Evolutionary conservation across 2,329 filamentous ascomycete genomes (phyloP).

Genomic region (Aspergillus jensenii): DNA sequence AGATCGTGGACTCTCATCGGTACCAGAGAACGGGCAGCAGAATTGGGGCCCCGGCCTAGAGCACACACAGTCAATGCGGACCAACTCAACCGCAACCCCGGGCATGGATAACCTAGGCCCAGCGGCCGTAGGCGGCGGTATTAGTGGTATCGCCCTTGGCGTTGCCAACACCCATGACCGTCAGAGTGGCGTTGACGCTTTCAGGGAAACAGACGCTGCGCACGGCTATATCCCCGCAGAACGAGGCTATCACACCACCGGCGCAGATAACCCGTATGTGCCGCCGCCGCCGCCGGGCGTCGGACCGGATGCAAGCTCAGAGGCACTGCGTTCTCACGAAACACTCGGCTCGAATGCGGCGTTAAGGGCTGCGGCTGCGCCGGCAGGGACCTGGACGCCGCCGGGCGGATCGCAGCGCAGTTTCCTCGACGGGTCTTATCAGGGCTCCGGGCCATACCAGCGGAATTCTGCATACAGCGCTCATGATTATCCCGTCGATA

Average conservation of each 20-base stretch:
- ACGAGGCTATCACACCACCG: conserved; percentile 34
- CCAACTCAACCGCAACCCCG: conserved; percentile 51
- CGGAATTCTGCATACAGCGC: conserved; percentile 56
- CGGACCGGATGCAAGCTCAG: conserved; percentile 17
- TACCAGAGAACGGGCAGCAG: conserved; percentile 13
- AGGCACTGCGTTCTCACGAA: conserved; percentile 37
- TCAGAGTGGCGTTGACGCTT: conserved; percentile 64
- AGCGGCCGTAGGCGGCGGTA: conserved; percentile 60
- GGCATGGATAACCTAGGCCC: conserved; percentile 68
- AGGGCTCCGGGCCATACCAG: conserved; percentile 59
- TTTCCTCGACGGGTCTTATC: conserved; percentile 44
- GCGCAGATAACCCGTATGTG: conserved; percentile 40
- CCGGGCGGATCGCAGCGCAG: conserved; percentile 49
- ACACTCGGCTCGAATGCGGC: conserved; percentile 39
- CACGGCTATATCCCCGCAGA: conserved; percentile 33
- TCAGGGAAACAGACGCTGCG: conserved; percentile 43
- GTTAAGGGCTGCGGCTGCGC: conserved; percentile 33
- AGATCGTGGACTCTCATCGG: conserved; percentile 14
- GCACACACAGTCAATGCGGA: conserved; percentile 33
- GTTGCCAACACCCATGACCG: conserved; percentile 65
- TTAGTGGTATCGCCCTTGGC: conserved; percentile 66
- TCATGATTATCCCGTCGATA: conserved; percentile 50
- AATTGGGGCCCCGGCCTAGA: conserved; percentile 15
- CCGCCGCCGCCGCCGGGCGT: conserved; percentile 21
- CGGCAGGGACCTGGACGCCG: conserved; percentile 35